Base-by-base conservation (phyloP, 164 flowering plant species). In the Chimonanthus salicifolius region DNA sequence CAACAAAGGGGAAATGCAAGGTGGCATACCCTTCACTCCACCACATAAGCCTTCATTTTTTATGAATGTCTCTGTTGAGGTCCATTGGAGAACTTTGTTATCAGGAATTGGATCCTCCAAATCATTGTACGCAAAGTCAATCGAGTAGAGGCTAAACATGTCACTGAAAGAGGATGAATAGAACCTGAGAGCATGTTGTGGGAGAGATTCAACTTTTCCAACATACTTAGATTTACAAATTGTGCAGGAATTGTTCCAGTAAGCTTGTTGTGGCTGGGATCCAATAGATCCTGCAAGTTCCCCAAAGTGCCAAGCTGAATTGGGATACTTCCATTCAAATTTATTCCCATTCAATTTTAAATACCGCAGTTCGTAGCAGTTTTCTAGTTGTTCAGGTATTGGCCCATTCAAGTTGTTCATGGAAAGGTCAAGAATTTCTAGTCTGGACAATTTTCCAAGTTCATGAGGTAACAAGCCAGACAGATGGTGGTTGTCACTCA, bases 31-130 rank as follows among this genome's bases (percentile, higher is more conserved):
- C 54, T 72, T 20, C 46, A 68, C 80, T 67, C 81, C 60, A 58
- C 93, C 90, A 74, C 88, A 89, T 58, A 84, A 68, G 50, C 80
- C 81, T 15, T 74, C n/a, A 46, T 82, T 80, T 15, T 77, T 79
- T 7, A 47, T 21, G 11, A 64, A 74, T 7, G 65, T 51, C 51
- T 65, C 46, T 3, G 13, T 6, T 3, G 76, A 47, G 4, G 80
- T 71, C 8, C 67, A 3, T 60, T 60, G 67, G 51, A 83, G 78
- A 18, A 62, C 21, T 4, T 15, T 50, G 8, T 65, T 65, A 21
- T 16, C 1, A 2, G 71, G 58, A n/a, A 71, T 3, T 9, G 71
- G 70, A 13, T 47, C 64, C 9, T 45, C 68, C 8, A 70, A 47
- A 13, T 45, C 45, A 46, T 75, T 75, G 15, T 33, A 45, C 0